A percentile compares a stretch with the other conserved stretches of the same genome.
Evolutionary conservation across 2,329 filamentous ascomycete genomes (phyloP).

Genomic region (Aspergillus fischeri): DNA sequence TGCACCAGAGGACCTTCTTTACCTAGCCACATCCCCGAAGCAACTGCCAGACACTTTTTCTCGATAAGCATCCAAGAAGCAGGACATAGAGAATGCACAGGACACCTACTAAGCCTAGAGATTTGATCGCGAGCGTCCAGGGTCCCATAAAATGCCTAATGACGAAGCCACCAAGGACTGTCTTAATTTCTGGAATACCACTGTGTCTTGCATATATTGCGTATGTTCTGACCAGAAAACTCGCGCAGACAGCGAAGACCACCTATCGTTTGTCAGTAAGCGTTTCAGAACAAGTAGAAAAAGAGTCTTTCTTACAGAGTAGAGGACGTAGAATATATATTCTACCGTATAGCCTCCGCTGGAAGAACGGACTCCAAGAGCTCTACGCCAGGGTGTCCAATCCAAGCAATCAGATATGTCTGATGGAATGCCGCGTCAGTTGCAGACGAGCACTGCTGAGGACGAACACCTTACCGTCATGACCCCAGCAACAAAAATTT

Average conservation of each 20-base stretch:
- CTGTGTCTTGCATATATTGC: conserved; percentile 88
- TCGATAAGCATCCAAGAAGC: conserved; percentile 17
- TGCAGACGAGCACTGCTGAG: conserved; percentile 11
- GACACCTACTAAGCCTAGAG: conserved; percentile 68
- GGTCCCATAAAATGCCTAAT: conserved; percentile 79
- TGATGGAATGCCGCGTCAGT: conserved; percentile 10
- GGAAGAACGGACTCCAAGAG: conserved; percentile 61
- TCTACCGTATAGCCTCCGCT: conserved; percentile 76
- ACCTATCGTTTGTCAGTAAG: conserved; percentile 49
- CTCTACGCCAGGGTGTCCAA: conserved; percentile 81
- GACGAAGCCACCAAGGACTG: conserved; percentile 86
- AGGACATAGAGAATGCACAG: neutral
- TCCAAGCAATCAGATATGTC: conserved; percentile 75
- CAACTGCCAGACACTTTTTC: conserved; percentile 76
- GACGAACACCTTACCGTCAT: conserved; percentile 53
- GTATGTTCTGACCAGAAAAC: conserved; percentile 75
- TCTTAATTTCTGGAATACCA: conserved; percentile 97
- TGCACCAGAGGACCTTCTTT: conserved; percentile 96
- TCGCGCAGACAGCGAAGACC: conserved; percentile 71
- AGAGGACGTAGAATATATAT: conserved; percentile 80
- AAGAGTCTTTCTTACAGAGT: conserved; percentile 61
- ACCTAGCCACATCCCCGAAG: conserved; percentile 92
- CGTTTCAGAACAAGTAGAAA: neutral
- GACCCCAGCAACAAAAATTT: conserved; percentile 88
- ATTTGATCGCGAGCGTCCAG: conserved; percentile 89